These are phyloP conservation scores for Septoria petroselini DNA, from an alignment of 2,329 filamentous ascomycete genomes.

Conservation along the genomic window DNA sequence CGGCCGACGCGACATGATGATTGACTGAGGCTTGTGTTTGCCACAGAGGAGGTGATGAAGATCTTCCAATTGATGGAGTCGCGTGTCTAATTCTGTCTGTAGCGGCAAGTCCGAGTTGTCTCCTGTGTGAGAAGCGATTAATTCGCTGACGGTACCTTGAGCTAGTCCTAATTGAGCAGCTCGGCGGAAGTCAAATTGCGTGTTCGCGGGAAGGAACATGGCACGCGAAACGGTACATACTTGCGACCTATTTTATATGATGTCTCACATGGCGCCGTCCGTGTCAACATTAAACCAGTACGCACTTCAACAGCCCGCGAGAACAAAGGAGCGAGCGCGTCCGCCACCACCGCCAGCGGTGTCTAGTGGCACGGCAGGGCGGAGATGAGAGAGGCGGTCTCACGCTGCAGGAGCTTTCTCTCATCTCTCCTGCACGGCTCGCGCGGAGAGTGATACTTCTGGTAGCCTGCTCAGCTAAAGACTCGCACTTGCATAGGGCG, in stretches of 20 bases:
- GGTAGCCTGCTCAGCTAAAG: not conserved
- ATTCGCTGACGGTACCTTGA: not conserved
- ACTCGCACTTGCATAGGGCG: not conserved
- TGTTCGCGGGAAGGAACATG: not conserved
- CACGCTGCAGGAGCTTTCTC: no score
- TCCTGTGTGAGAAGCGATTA: not conserved
- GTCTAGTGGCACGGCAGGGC: no score
- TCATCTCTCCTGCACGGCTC: not conserved
- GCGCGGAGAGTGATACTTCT: no score
- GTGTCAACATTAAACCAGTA: no score
- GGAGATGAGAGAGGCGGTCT: no score
- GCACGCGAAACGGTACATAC: not conserved
- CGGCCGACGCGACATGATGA: no score
- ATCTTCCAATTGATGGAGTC: not conserved
- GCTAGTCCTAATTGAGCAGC: not conserved
- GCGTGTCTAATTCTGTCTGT: not conserved
- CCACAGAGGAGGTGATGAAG: not conserved
- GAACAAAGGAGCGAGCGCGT: no score
- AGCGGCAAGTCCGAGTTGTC: not conserved
- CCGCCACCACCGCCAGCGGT: no score
- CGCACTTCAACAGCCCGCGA: no score
- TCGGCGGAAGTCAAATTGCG: not conserved
- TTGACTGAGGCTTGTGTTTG: not conserved
- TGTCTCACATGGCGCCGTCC: not conserved
- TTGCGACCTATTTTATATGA: not conserved